These are phyloP conservation scores for Chlorociboria aeruginascens DNA, from an alignment of 495 filamentous ascomycete species.

Conservation along the genomic window DNA sequence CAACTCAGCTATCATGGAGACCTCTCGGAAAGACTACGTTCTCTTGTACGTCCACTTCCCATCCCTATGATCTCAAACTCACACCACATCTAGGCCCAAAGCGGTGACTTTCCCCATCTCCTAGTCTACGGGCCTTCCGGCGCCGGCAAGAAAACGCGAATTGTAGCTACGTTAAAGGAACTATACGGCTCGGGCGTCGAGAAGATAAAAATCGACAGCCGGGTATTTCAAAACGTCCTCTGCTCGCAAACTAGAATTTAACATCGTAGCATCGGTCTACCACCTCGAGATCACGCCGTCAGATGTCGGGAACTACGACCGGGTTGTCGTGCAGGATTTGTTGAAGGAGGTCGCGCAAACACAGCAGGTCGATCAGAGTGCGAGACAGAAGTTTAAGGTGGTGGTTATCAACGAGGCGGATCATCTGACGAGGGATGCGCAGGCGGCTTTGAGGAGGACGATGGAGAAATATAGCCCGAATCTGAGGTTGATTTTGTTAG, in stretches of 20 bases:
- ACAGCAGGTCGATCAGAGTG: slow-evolving; percentile 85
- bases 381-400: slow-evolving; percentile 90
- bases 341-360: slow-evolving; percentile 98
- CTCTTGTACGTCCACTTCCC: slow-evolving; percentile 50
- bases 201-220: slow-evolving; percentile 94
- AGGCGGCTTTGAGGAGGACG: slow-evolving; percentile 85
- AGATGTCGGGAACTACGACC: slow-evolving; percentile 92
- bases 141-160: slow-evolving; percentile 94
- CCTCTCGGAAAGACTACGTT: slow-evolving; percentile 75
- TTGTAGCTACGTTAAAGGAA: slow-evolving; percentile 86
- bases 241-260: slow-evolving; percentile 97
- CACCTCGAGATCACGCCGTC: slow-evolving; percentile 97
- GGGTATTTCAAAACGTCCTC: slow-evolving; percentile 91
- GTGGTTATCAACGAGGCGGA: slow-evolving; percentile 99
- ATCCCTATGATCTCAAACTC: slow-evolving; percentile 6
- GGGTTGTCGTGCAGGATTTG: slow-evolving; percentile 89
- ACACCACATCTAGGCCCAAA: slow-evolving; percentile 58
- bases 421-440: slow-evolving; percentile 84
- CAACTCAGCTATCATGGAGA: slow-evolving; percentile 78
- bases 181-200: slow-evolving; percentile 86
- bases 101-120: slow-evolving; percentile 92
- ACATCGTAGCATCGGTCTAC: slow-evolving; percentile 90
- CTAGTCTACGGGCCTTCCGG: slow-evolving; percentile 94
- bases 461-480: slow-evolving; percentile 99
- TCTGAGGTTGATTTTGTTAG: slow-evolving; percentile 76